Percentiles rank a stretch among this genome's conserved stretches.
Conservation (phyloP, 2,329 filamentous ascomycete species). For the Botrytis squamosa region DNA sequence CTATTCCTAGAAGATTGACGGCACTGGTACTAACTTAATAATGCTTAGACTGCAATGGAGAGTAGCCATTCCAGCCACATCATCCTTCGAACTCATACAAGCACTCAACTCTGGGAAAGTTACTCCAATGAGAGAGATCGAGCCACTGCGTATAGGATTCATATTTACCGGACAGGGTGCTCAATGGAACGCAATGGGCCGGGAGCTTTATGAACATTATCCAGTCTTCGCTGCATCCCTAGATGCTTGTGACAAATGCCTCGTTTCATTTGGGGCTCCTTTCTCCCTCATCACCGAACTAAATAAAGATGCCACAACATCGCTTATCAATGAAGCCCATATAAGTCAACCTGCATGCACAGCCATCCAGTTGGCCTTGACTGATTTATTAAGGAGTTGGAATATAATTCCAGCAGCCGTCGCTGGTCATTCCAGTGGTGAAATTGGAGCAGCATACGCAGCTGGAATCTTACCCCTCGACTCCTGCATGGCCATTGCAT, state of each 20-base stretch:
- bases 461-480: constrained; percentile 29
- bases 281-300: constrained; percentile 37
- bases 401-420: constrained; percentile 39
- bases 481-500: constrained; percentile 34
- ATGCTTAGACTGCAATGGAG: constrained; percentile 31
- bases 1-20: not conserved
- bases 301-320: constrained; percentile 37
- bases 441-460: constrained; percentile 37
- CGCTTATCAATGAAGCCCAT: constrained; percentile 40
- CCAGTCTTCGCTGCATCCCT: constrained; percentile 40
- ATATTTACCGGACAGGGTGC: constrained; percentile 32
- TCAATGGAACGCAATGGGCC: constrained; percentile 32
- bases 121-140: constrained; percentile 28
- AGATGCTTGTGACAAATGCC: constrained; percentile 36
- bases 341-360: constrained; percentile 47
- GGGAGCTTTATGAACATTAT: constrained; percentile 32
- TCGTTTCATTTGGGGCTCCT: constrained; percentile 36
- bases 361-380: constrained; percentile 48
- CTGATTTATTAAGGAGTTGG: constrained; percentile 42
- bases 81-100: constrained; percentile 35
- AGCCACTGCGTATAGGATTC: constrained; percentile 25
- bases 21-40: not conserved
- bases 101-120: constrained; percentile 39
- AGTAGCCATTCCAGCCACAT: constrained; percentile 31
- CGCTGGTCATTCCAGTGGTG: constrained; percentile 37